Conservation (phyloP, 2,329 filamentous ascomycete species). For the Epicoccum sorghinum region DNA sequence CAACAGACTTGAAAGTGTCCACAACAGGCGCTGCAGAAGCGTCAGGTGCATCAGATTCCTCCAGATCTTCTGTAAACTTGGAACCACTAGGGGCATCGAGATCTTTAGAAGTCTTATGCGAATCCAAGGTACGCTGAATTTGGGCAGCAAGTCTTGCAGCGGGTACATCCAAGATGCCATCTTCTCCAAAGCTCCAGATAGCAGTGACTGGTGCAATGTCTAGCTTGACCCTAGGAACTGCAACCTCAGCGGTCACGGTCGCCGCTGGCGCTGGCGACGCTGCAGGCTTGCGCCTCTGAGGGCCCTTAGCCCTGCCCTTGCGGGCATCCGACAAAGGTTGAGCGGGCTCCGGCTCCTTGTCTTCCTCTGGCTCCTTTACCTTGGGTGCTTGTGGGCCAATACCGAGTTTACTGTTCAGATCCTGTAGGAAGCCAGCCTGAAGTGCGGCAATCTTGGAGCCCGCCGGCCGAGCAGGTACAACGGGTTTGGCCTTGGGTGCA, state of each 20-base stretch:
- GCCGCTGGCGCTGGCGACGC: conserved; percentile 61
- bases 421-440: conserved; percentile 89
- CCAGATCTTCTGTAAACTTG: not conserved
- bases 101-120: not conserved
- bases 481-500: conserved; percentile 75
- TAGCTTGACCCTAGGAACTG: conserved; percentile 31
- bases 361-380: conserved; percentile 71
- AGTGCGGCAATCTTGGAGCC: conserved; percentile 89
- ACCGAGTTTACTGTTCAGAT: conserved; percentile 87
- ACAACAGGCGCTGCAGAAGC: not conserved
- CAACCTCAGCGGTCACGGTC: conserved; percentile 48
- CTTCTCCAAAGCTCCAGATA: conserved; percentile 45
- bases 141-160: conserved; percentile 37
- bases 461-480: conserved; percentile 76
- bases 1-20: conserved; percentile 6
- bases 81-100: not conserved
- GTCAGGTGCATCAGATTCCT: not conserved
- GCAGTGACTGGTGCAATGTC: conserved; percentile 36
- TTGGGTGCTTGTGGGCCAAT: conserved; percentile 82
- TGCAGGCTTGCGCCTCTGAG: conserved; percentile 74
- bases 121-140: conserved; percentile 31
- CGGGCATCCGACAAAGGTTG: conserved; percentile 85
- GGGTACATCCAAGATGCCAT: conserved; percentile 42
- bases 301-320: conserved; percentile 88
- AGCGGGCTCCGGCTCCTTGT: conserved; percentile 67